A percentile compares a stretch with the other conserved stretches of the same genome.
phyloP scores from a whole-genome alignment of 2,329 filamentous ascomycete species.

The Cryphonectria nitschkei region DNA sequence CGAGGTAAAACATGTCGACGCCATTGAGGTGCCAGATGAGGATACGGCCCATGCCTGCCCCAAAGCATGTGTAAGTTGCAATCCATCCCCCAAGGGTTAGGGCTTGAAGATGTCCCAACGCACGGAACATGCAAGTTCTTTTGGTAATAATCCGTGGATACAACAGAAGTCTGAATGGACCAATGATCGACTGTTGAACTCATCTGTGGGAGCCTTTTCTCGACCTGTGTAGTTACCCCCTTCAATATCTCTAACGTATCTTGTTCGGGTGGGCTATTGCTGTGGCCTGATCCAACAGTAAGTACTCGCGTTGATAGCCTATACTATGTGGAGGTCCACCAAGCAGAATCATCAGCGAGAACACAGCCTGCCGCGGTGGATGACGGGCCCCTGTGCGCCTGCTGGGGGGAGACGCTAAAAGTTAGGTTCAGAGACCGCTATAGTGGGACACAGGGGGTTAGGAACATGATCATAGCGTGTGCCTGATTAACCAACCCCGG shows the following conservation, averaged over 20 bases:
- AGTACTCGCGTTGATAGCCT: not conserved
- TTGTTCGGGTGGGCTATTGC: not conserved
- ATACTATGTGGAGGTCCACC: not conserved
- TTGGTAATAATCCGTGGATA: not conserved
- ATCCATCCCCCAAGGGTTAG: not conserved
- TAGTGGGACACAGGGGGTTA: not conserved
- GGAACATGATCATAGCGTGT: not conserved
- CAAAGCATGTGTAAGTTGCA: constrained; percentile 1
- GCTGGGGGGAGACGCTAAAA: not conserved
- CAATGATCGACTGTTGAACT: not conserved
- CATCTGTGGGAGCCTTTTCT: not conserved
- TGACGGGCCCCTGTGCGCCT: not conserved
- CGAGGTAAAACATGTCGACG: constrained; percentile 17
- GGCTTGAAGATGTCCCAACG: not conserved
- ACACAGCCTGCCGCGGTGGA: not conserved
- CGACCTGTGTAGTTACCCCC: too few species aligned
- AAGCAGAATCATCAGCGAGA: not conserved
- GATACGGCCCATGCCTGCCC: not conserved
- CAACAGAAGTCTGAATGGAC: not conserved
- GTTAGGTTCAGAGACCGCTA: not conserved
- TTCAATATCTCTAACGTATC: not conserved
- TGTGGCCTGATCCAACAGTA: too few species aligned
- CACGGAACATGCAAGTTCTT: not conserved
- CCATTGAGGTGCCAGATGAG: constrained; percentile 20
- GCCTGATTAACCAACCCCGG: not conserved